These are phyloP conservation scores for Pythium periplocum DNA, from an alignment of 352 stramenopile genomes.

Conservation along the genomic window DNA sequence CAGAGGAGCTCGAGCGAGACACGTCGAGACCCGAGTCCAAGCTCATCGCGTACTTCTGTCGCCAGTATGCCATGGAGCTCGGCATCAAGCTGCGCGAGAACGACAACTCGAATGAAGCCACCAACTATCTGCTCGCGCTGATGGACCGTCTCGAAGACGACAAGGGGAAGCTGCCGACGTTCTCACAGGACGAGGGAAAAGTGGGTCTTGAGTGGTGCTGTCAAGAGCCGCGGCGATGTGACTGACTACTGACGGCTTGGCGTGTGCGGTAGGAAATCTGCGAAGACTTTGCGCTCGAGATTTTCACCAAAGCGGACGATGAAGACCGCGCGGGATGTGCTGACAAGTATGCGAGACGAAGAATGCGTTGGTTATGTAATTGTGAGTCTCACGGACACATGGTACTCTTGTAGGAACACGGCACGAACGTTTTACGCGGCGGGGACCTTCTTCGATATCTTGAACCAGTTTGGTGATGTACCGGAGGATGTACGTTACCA, in stretches of 20 bases:
- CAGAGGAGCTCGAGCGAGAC: slow-evolving; percentile 94
- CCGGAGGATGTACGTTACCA: slow-evolving; percentile 55
- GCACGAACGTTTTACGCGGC: slow-evolving; percentile 96
- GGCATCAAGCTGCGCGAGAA: slow-evolving; percentile 85
- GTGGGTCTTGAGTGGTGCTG: slow-evolving; percentile 25
- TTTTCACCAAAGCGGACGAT: slow-evolving; percentile 93
- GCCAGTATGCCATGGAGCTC: slow-evolving; percentile 86
- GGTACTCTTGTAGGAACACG: slow-evolving; percentile 62
- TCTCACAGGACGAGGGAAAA: slow-evolving; percentile 90
- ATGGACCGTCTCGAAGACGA: slow-evolving; percentile 90
- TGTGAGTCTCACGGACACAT: background rate
- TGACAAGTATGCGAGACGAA: slow-evolving; percentile 63
- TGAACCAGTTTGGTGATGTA: slow-evolving; percentile 92
- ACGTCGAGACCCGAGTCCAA: slow-evolving; percentile 87
- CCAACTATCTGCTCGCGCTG: slow-evolving; percentile 85
- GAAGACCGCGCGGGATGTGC: slow-evolving; percentile 89
- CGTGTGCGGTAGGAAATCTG: slow-evolving; percentile 54
- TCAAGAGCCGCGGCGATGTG: too few relatives aligned
- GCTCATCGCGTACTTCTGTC: slow-evolving; percentile 94
- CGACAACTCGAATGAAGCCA: slow-evolving; percentile 71
- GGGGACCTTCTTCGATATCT: slow-evolving; percentile 95
- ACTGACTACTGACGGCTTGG: too few relatives aligned
- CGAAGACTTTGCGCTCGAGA: slow-evolving; percentile 86
- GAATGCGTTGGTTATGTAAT: background rate
- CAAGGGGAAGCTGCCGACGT: slow-evolving; percentile 86